These are phyloP conservation scores for Glonium stellatum DNA, from an alignment of 495 filamentous ascomycete species.

Conservation along the genomic window DNA sequence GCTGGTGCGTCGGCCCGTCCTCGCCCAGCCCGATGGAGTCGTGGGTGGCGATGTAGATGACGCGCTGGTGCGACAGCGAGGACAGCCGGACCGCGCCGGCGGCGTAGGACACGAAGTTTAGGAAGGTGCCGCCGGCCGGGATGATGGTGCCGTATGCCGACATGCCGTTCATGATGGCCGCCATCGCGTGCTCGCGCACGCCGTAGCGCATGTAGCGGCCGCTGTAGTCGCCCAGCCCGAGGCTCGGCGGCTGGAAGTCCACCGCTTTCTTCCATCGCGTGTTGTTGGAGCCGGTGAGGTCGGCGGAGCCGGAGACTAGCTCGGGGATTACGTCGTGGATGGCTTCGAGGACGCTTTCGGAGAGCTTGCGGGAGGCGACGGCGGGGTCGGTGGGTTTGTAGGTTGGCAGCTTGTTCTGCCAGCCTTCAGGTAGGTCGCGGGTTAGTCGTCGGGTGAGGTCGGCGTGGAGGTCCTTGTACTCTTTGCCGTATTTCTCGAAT, in stretches of 20 bases:
- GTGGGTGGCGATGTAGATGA: conserved; percentile 96
- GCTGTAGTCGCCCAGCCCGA: conserved; percentile 74
- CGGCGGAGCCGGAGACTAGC: conserved; percentile 90
- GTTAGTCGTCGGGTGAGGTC: conserved; percentile 77
- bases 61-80: conserved; percentile 81
- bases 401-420: conserved; percentile 87
- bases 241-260: conserved; percentile 92
- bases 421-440: conserved; percentile 87
- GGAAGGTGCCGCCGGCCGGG: conserved; percentile 91
- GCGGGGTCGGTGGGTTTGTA: conserved; percentile 86
- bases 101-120: conserved; percentile 99
- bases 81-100: conserved; percentile 92
- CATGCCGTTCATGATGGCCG: conserved; percentile 95
- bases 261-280: conserved; percentile 94
- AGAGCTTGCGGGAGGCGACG: conserved; percentile 87
- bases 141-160: conserved; percentile 92
- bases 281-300: conserved; percentile 97
- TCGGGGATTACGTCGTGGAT: conserved; percentile 80
- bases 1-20: conserved; percentile 98
- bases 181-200: conserved; percentile 54
- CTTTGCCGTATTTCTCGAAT: conserved; percentile 72
- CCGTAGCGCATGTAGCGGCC: conserved; percentile 72
- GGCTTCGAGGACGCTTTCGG: conserved; percentile 85
- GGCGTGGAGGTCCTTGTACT: conserved; percentile 66
- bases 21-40: conserved; percentile 99